Evolutionary conservation across 225 moss, liverwort and hornwort genomes (phyloP).

Genomic region (Polytrichum formosum): DNA sequence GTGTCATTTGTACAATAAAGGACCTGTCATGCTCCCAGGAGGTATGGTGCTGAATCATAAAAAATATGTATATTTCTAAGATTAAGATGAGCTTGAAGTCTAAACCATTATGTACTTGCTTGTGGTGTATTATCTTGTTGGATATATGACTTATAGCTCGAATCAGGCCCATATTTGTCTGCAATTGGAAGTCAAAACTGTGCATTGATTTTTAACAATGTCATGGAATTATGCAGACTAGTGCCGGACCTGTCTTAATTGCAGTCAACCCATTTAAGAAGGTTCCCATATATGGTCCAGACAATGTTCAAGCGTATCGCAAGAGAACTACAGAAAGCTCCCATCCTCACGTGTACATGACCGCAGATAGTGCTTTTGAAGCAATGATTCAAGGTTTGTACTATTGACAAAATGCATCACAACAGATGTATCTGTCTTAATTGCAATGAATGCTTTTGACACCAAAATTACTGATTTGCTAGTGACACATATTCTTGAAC

Average conservation of each 20-base stretch:
- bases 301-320: slow-evolving; percentile 52
- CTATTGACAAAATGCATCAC: not conserved
- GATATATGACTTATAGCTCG: not conserved
- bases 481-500: too few relatives aligned
- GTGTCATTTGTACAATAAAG: too few relatives aligned
- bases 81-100: too few relatives aligned
- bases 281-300: slow-evolving; percentile 45
- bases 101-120: too few relatives aligned
- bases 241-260: slow-evolving; percentile 84
- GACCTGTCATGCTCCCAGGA: too few relatives aligned
- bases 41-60: too few relatives aligned
- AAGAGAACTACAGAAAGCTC: slow-evolving; percentile 47
- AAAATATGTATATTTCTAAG: too few relatives aligned
- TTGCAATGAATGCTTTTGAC: too few relatives aligned
- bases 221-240: slow-evolving; percentile 53
- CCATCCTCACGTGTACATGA: slow-evolving; percentile 75
- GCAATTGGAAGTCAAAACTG: not conserved
- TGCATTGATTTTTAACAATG: not conserved
- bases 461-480: too few relatives aligned
- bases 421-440: too few relatives aligned
- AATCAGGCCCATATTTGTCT: too few relatives aligned
- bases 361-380: slow-evolving; percentile 70
- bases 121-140: not conserved
- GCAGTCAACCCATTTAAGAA: slow-evolving; percentile 87
- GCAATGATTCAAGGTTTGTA: slow-evolving; percentile 59